A percentile compares a stretch with the other conserved stretches of the same genome.
phyloP scores from a whole-genome alignment of 2,329 filamentous ascomycete species.

The Epichloe aotearoae region DNA sequence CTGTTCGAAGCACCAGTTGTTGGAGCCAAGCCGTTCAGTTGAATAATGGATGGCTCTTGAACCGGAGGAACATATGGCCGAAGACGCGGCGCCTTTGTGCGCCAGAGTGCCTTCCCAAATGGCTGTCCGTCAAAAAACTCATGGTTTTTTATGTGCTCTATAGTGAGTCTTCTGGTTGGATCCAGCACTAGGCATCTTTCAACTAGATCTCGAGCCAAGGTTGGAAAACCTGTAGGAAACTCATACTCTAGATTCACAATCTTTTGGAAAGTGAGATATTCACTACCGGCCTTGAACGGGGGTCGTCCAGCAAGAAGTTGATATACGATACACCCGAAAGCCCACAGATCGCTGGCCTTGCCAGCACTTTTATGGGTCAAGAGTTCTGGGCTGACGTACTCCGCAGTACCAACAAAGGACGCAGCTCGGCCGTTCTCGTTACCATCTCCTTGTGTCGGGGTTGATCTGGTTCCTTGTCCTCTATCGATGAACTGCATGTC shows the following conservation, averaged over 20 bases:
- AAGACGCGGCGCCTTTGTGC: slow-evolving; percentile 73
- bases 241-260: slow-evolving; percentile 91
- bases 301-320: slow-evolving; percentile 91
- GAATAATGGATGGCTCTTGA: slow-evolving; percentile 61
- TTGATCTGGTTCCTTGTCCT: slow-evolving; percentile 13
- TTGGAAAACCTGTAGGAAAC: slow-evolving; percentile 79
- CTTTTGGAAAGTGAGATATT: slow-evolving; percentile 97
- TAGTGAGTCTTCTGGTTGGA: slow-evolving; percentile 67
- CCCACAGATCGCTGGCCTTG: slow-evolving; percentile 96
- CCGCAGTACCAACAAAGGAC: slow-evolving; percentile 93
- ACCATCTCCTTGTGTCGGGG: slow-evolving; percentile 21
- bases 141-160: slow-evolving; percentile 95
- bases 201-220: slow-evolving; percentile 74
- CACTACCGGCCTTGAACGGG: slow-evolving; percentile 90
- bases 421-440: slow-evolving; percentile 63
- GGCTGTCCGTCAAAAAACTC: slow-evolving; percentile 81
- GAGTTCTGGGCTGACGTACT: slow-evolving; percentile 97
- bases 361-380: slow-evolving; percentile 92
- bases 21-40: slow-evolving; percentile 46
- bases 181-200: slow-evolving; percentile 85
- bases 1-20: slow-evolving; percentile 11
- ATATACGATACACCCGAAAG: slow-evolving; percentile 95
- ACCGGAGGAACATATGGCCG: slow-evolving; percentile 70
- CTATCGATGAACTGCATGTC: slow-evolving; percentile 26
- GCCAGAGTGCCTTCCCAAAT: slow-evolving; percentile 81